A percentile compares a stretch with the other conserved stretches of the same genome.
Evolutionary conservation across 2,329 filamentous ascomycete genomes (phyloP).

Genomic region (Periglandula ipomoeae): DNA sequence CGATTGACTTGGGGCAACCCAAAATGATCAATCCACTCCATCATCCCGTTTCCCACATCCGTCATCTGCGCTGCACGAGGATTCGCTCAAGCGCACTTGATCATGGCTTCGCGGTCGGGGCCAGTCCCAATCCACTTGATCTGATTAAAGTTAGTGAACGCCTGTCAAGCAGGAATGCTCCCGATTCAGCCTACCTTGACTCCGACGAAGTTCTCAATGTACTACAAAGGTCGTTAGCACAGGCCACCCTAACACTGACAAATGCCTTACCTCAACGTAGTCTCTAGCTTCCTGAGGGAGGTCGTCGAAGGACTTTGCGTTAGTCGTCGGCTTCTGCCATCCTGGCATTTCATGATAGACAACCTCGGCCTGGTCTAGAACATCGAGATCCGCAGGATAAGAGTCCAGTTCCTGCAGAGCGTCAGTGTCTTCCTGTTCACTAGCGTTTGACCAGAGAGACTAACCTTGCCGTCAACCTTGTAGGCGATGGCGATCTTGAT

Average conservation of each 20-base stretch:
- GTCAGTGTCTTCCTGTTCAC: slow-evolving; percentile 19
- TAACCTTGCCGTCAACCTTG: slow-evolving; percentile 25
- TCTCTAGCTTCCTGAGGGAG: slow-evolving; percentile 54
- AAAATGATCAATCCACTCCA: too few species aligned
- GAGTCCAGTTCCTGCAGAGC: slow-evolving; percentile 22
- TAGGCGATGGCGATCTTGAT: slow-evolving; percentile 71
- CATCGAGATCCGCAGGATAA: slow-evolving; percentile 56
- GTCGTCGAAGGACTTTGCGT: slow-evolving; percentile 49
- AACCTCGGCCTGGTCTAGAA: slow-evolving; percentile 51
- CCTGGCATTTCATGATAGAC: slow-evolving; percentile 60
- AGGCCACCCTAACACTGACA: slow-evolving; percentile 2
- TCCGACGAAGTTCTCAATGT: slow-evolving; percentile 56
- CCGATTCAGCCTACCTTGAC: slow-evolving; percentile 33
- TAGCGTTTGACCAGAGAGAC: slow-evolving; percentile 10
- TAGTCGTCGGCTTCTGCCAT: slow-evolving; percentile 57
- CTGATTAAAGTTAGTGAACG: slow-evolving; percentile 13
- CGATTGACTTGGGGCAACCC: too few species aligned
- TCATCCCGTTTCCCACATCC: background rate
- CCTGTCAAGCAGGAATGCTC: slow-evolving; percentile 8
- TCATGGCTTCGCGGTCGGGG: slow-evolving; percentile 12
- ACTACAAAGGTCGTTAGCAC: slow-evolving; percentile 21
- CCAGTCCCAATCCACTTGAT: slow-evolving; percentile 14
- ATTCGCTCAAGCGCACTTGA: slow-evolving; percentile 8
- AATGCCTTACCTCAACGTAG: slow-evolving; percentile 44
- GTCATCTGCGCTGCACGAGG: background rate